A percentile compares a stretch with the other conserved stretches of the same genome.
Conservation (phyloP, 768 basidiomycete species). For the Mycena metata region DNA sequence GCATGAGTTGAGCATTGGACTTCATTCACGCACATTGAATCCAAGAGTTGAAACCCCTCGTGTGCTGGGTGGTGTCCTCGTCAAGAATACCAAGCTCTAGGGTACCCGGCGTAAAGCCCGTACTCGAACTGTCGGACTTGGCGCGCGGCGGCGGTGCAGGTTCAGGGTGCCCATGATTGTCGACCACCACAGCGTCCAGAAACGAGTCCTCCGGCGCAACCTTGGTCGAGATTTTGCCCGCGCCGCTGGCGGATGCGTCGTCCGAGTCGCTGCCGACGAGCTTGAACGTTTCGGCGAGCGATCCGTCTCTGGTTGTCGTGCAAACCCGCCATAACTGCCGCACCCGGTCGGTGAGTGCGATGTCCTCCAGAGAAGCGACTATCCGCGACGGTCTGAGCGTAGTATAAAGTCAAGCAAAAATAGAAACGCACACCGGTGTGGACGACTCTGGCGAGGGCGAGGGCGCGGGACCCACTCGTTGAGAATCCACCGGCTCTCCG, state of each 20-base stretch:
- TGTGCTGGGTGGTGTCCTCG: conserved; percentile 21
- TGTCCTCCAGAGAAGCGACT: too few species aligned
- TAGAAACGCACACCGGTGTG: too few species aligned
- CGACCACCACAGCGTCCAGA: conserved; percentile 43
- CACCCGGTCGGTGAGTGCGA: background rate
- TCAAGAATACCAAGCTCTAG: conserved; percentile 9
- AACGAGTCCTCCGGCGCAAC: conserved; percentile 35
- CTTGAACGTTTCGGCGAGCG: conserved; percentile 39
- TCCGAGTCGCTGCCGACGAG: conserved; percentile 38
- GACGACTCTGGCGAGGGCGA: too few species aligned
- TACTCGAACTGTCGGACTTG: conserved; percentile 37
- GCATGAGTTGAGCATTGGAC: too few species aligned
- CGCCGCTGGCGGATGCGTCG: conserved; percentile 29
- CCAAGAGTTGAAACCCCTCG: conserved; percentile 36
- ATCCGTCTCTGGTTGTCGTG: conserved; percentile 37
- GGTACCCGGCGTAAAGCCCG: too few species aligned
- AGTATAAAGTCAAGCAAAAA: too few species aligned
- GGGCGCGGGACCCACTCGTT: too few species aligned
- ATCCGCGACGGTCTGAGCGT: too few species aligned
- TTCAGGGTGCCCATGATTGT: conserved; percentile 31
- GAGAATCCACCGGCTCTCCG: too few species aligned
- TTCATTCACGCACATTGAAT: conserved; percentile 1
- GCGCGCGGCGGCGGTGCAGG: background rate
- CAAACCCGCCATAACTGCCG: conserved; percentile 34
- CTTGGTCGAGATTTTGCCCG: conserved; percentile 17